A percentile compares a stretch with the other conserved stretches of the same genome.
Conservation (phyloP, 495 filamentous ascomycete genomes). For the Trichocladium antarcticum region DNA sequence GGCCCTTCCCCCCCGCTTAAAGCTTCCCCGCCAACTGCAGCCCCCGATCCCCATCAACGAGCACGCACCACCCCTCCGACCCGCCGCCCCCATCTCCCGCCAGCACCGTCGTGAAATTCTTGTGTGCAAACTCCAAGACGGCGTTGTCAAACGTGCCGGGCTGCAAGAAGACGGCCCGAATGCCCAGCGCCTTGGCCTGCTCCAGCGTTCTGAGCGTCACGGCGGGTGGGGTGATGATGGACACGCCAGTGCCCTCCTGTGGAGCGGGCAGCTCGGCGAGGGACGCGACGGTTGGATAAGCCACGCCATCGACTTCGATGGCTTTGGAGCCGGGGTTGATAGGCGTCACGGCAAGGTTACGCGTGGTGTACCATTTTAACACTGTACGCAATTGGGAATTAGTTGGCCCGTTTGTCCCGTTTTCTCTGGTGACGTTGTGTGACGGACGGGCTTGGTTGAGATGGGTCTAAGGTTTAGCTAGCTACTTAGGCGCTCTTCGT, state of each 20-base stretch:
- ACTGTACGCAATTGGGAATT: no score
- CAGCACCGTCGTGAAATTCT: conserved; percentile 55
- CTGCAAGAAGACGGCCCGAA: conserved; percentile 81
- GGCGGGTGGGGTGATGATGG: conserved; percentile 77
- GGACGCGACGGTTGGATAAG: conserved; percentile 54
- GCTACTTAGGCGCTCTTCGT: no score
- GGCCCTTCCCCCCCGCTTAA: neutral
- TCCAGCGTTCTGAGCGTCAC: conserved; percentile 58
- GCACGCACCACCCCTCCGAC: conserved; percentile 78
- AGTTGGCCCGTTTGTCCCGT: no score
- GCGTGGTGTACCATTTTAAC: conserved; percentile 76
- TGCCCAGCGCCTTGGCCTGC: conserved; percentile 68
- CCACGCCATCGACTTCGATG: conserved; percentile 41
- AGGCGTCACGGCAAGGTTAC: conserved; percentile 64
- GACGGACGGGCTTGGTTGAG: no score
- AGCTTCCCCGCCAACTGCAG: conserved; percentile 46
- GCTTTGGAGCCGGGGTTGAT: conserved; percentile 62
- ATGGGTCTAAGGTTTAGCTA: no score
- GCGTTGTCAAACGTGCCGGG: conserved; percentile 75
- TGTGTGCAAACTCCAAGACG: conserved; percentile 55
- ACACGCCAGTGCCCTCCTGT: conserved; percentile 62
- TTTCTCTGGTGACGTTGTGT: no score
- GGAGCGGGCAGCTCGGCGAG: conserved; percentile 48
- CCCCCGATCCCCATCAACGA: conserved; percentile 75
- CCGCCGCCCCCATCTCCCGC: conserved; percentile 55